Evolutionary conservation across 441 rosid genomes (phyloP).

Genomic region (Cnidoscolus chayamansa): DNA sequence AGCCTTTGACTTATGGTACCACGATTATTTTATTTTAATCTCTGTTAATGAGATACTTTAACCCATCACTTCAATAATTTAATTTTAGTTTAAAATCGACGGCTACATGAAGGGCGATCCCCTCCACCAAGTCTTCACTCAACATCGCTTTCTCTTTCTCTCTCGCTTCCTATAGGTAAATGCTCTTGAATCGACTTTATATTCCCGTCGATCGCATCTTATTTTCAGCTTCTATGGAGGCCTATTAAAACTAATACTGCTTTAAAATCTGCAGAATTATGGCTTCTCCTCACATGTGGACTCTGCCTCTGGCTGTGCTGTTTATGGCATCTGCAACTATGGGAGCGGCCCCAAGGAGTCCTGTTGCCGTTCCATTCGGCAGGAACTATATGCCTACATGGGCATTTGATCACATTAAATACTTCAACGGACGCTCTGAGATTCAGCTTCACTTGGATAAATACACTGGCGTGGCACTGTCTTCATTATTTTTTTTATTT

Average conservation of each 20-base stretch:
- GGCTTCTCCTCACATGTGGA: conserved; percentile 33
- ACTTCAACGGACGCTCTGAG: conserved; percentile 56
- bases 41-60: too few species aligned
- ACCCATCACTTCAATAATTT: background rate
- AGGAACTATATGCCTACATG: conserved; percentile 74
- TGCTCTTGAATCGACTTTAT: conserved; percentile 23
- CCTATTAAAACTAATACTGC: background rate
- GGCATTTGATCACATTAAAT: conserved; percentile 83
- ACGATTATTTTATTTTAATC: background rate
- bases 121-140: background rate
- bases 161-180: background rate
- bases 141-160: background rate
- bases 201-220: conserved; percentile 53
- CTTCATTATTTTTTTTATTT: background rate
- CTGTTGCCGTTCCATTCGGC: conserved; percentile 61
- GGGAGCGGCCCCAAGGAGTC: conserved; percentile 46
- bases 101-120: conserved; percentile 17
- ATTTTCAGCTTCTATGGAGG: background rate
- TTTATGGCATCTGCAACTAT: conserved; percentile 36
- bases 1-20: too few species aligned
- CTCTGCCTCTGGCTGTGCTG: conserved; percentile 33
- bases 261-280: conserved; percentile 5
- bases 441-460: conserved; percentile 66
- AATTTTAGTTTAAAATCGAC: conserved; percentile 8
- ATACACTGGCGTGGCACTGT: conserved; percentile 49